Conservation (phyloP, 192 early-diverging fungal genomes). For the Backusella sp. region DNA sequence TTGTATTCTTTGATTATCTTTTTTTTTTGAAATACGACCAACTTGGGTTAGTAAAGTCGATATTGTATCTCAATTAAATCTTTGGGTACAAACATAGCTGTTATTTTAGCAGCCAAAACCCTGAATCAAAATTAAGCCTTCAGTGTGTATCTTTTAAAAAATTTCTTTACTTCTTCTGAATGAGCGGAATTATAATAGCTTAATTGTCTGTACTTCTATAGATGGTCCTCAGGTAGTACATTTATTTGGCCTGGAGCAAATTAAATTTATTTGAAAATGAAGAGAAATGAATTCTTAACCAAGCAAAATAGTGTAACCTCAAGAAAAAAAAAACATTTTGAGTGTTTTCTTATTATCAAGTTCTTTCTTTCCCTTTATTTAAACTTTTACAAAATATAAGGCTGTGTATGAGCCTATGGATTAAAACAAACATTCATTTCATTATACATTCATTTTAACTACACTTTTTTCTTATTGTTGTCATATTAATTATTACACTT, state of each 20-base stretch:
- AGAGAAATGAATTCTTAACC: conserved; percentile 57
- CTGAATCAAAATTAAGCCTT: conserved; percentile 54
- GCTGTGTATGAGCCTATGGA: background rate
- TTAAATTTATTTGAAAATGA: conserved; percentile 69
- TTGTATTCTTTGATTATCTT: conserved; percentile 76
- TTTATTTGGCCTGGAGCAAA: conserved; percentile 78
- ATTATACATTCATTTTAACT: conserved; percentile 9
- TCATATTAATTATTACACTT: background rate
- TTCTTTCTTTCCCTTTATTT: background rate
- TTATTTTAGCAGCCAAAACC: conserved; percentile 45
- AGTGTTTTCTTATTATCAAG: background rate
- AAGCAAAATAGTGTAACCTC: conserved; percentile 16
- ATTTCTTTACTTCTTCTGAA: background rate
- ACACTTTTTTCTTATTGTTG: background rate
- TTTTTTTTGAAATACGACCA: conserved; percentile 88
- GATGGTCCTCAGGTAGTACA: conserved; percentile 71
- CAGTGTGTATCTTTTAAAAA: conserved; percentile 49
- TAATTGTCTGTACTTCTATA: conserved; percentile 27
- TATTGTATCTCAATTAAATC: conserved; percentile 84
- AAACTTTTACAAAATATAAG: background rate
- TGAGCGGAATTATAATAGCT: background rate
- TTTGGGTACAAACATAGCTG: conserved; percentile 70
- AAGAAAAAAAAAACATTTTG: background rate
- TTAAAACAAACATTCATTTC: background rate
- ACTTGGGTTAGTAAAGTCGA: conserved; percentile 89